A percentile compares a stretch with the other conserved stretches of the same genome.
Conservation (phyloP, 805 yeast genomes). For the Ogataea pilisensis region DNA sequence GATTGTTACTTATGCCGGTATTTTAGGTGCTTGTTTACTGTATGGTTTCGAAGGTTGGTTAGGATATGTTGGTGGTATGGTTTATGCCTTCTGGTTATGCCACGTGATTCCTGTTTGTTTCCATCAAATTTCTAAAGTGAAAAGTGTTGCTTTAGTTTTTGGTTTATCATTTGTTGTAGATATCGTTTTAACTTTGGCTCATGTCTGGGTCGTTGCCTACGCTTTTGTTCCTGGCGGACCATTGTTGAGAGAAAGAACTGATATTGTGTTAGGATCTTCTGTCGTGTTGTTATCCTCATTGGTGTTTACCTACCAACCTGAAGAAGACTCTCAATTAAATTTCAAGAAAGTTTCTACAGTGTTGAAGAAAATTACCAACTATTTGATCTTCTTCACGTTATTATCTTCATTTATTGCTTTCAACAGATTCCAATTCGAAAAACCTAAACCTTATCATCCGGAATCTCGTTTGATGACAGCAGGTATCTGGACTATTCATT, state of each 20-base stretch:
- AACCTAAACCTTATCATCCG: conserved; percentile 67
- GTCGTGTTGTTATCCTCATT: conserved; percentile 49
- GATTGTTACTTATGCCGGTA: conserved; percentile 33
- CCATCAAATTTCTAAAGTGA: conserved; percentile 37
- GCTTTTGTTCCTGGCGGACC: conserved; percentile 98
- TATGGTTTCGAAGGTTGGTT: conserved; percentile 59
- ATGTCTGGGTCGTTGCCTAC: conserved; percentile 97
- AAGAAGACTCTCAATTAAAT: conserved; percentile 1
- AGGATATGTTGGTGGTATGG: conserved; percentile 71
- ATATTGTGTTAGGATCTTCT: conserved; percentile 59
- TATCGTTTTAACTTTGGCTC: conserved; percentile 63
- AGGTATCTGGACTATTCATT: conserved; percentile 98
- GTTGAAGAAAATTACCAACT: conserved; percentile 21
- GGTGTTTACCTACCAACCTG: conserved; percentile 34
- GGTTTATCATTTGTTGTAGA: conserved; percentile 44
- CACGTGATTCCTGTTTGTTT: conserved; percentile 59
- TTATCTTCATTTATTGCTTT: conserved; percentile 51
- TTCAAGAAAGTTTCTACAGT: conserved; percentile 5
- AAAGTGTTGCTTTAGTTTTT: conserved; percentile 50
- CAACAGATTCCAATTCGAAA: conserved; percentile 51
- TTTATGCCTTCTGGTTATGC: conserved; percentile 55
- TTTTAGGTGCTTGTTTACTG: conserved; percentile 47
- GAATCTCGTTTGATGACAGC: conserved; percentile 76
- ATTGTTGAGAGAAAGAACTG: conserved; percentile 82
- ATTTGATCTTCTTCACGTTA: conserved; percentile 34